Conservation (phyloP, 208 protist species). For the Trypanosoma brucei region DNA sequence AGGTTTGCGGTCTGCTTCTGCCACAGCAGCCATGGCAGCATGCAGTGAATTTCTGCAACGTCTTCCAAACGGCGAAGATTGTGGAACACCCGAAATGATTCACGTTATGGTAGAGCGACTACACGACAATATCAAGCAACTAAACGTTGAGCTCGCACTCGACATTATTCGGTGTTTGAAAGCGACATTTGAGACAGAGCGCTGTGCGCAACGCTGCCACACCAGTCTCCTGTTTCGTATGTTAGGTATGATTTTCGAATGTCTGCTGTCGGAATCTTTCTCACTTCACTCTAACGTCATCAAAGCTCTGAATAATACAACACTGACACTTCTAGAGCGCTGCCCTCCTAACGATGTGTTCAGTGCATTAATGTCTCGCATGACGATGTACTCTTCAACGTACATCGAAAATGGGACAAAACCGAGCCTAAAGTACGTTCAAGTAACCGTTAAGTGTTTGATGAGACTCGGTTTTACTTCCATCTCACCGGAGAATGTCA, state of each 20-base stretch:
- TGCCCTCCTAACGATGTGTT: slow-evolving; percentile 76
- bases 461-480: slow-evolving; percentile 59
- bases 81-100: slow-evolving; percentile 71
- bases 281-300: slow-evolving; percentile 61
- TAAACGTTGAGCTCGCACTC: slow-evolving; percentile 51
- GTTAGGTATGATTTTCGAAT: slow-evolving; percentile 78
- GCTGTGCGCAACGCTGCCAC: slow-evolving; percentile 51
- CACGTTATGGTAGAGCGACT: slow-evolving; percentile 77
- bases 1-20: slow-evolving; percentile 58
- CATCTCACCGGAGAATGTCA: slow-evolving; percentile 66
- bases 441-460: slow-evolving; percentile 87
- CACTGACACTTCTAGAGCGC: slow-evolving; percentile 64
- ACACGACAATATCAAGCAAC: slow-evolving; percentile 56
- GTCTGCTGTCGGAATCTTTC: slow-evolving; percentile 79
- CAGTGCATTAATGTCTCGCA: slow-evolving; percentile 67
- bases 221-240: slow-evolving; percentile 67
- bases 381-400: slow-evolving; percentile 75
- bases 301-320: slow-evolving; percentile 80
- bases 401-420: slow-evolving; percentile 65
- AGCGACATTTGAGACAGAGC: slow-evolving; percentile 48
- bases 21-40: slow-evolving; percentile 47
- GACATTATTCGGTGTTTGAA: slow-evolving; percentile 63
- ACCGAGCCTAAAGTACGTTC: slow-evolving; percentile 83
- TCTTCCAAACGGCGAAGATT: slow-evolving; percentile 55
- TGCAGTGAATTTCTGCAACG: slow-evolving; percentile 66